Evolutionary conservation across 306 rosid species (phyloP), one percentile per base, ranked within the genome.

Genomic region (Acacia melanoxylon): DNA sequence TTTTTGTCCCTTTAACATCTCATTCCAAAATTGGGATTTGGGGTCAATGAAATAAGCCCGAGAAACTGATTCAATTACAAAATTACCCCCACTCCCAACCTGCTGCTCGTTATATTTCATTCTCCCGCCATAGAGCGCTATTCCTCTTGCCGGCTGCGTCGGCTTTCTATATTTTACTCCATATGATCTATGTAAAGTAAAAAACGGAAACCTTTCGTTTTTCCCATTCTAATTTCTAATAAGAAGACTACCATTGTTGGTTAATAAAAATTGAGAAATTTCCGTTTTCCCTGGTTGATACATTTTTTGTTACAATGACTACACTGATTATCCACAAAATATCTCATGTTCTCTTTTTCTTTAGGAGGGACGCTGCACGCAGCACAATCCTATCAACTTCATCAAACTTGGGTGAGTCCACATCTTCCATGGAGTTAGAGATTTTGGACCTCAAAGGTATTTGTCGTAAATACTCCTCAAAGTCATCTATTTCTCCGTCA

Each of bases 361-460:
- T 89, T 31, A 93, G 78, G 76, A 89, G 90, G 61, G 92, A 92
- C 75, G 97, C 90, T 49, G 93, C 95, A 10, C 78, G 97, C 51
- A 93, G 81, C 82, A 93, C 90, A 80, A 95, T 83, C 81, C 52
- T 80, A 88, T 93, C 99, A 49, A 95, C 97, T 85, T 92, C 97
- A 22, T 93, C 97, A 81, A 89, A 87, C 81, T 90, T 90, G 0
- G 89, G 87, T 1, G 33, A 83, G 67, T 82, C 68, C 0, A 49
- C 82, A 41, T 86, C 94, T 27, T 84, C 82, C 78, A 33, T 44
- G 13, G 83, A 37, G 37, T 79, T 80, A 1, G 78, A 79, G 68
- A 82, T 78, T 84, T 82, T 84, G 11, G 96, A 86, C 68, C 85
- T 90, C 22, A 73, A 9, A 73, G 96, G 89, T 83, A 92, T 86